Conservation (phyloP, 257 asterid species). For the Solanum pennellii region DNA sequence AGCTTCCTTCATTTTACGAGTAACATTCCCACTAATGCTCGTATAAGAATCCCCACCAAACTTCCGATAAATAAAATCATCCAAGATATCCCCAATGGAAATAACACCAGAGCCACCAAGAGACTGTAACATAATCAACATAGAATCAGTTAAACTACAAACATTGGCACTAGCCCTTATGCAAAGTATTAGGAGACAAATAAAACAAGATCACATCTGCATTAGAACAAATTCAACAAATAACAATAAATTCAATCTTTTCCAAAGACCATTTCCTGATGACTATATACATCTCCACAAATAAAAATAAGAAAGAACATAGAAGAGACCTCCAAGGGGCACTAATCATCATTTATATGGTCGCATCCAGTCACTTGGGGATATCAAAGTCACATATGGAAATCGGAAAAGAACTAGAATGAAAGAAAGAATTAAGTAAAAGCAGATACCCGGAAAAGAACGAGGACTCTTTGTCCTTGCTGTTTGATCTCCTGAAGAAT, state of each 20-base stretch:
- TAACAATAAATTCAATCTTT: background rate
- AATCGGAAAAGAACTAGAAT: background rate
- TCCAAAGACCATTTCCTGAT: background rate
- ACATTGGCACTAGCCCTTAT: background rate
- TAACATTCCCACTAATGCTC: slow-evolving; percentile 21
- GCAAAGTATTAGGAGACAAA: background rate
- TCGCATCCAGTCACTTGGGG: background rate
- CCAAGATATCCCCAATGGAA: slow-evolving; percentile 44
- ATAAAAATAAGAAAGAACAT: too few species aligned
- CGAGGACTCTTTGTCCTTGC: slow-evolving; percentile 42
- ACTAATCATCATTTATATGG: background rate
- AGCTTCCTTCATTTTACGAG: slow-evolving; percentile 12
- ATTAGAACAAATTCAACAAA: background rate
- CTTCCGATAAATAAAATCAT: slow-evolving; percentile 37
- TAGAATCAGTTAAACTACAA: background rate
- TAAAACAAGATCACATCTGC: background rate
- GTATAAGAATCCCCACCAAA: slow-evolving; percentile 38
- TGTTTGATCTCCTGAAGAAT: slow-evolving; percentile 36
- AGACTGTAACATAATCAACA: slow-evolving; percentile 19
- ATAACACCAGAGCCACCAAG: slow-evolving; percentile 21
- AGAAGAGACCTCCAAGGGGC: too few species aligned
- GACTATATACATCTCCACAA: too few species aligned
- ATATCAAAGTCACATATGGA: background rate
- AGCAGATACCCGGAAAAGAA: slow-evolving; percentile 46
- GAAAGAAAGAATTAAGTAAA: background rate